phyloP scores from a whole-genome alignment of 2,329 filamentous ascomycete genomes.

The Byssochlamys sp. region DNA sequence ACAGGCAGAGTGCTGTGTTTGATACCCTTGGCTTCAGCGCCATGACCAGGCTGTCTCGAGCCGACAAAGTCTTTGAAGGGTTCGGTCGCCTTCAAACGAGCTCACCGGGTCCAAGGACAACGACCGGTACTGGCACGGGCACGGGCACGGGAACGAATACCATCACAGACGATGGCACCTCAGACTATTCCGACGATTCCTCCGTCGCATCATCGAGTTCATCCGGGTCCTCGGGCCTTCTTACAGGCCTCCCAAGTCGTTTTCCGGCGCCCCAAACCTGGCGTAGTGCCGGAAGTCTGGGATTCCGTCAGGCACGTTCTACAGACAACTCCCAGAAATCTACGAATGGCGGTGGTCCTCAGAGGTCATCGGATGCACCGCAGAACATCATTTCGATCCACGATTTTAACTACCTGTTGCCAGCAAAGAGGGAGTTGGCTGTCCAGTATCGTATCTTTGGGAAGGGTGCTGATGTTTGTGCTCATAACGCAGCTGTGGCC shows the following conservation, averaged over 20 bases:
- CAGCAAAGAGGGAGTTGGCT: slow-evolving; percentile 68
- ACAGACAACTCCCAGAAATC: slow-evolving; percentile 41
- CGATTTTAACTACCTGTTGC: slow-evolving; percentile 60
- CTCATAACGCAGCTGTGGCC: slow-evolving; percentile 72
- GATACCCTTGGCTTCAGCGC: slow-evolving; percentile 40
- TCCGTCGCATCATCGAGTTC: slow-evolving; percentile 54
- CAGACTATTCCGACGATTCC: slow-evolving; percentile 39
- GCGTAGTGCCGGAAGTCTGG: slow-evolving; percentile 39
- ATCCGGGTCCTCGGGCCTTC: slow-evolving; percentile 35
- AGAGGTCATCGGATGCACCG: slow-evolving; percentile 33
- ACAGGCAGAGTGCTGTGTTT: slow-evolving; percentile 41
- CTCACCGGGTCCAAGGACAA: slow-evolving; percentile 39
- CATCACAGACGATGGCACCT: slow-evolving; percentile 34
- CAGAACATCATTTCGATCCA: slow-evolving; percentile 68
- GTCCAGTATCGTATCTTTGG: slow-evolving; percentile 75
- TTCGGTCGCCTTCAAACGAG: slow-evolving; percentile 51
- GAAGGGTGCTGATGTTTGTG: slow-evolving; percentile 68
- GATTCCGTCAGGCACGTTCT: slow-evolving; percentile 48
- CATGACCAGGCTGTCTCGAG: slow-evolving; percentile 39
- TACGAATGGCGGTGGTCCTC: slow-evolving; percentile 49
- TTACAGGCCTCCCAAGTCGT: slow-evolving; percentile 38
- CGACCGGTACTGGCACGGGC: slow-evolving; percentile 37
- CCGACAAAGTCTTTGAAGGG: slow-evolving; percentile 51
- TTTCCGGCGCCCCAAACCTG: slow-evolving; percentile 44
- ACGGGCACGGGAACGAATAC: slow-evolving; percentile 27